phyloP scores from a whole-genome alignment of 768 basidiomycete genomes.

The Boletus bicolor region DNA sequence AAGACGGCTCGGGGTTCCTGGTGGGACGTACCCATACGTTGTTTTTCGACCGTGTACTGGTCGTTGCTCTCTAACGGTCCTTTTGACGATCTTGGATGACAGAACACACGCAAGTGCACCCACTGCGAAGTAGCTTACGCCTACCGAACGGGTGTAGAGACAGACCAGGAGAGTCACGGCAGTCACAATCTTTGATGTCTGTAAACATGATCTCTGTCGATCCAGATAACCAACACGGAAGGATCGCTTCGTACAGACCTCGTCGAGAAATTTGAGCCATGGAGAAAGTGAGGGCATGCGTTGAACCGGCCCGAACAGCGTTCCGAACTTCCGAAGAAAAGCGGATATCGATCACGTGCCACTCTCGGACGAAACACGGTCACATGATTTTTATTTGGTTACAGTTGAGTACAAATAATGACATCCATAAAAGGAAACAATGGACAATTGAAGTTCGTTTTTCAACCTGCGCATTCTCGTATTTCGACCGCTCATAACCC shows the following conservation, averaged over 20 bases:
- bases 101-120: conserved; percentile 56
- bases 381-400: conserved; percentile 33
- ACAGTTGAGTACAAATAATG: conserved; percentile 27
- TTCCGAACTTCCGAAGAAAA: too few relatives aligned
- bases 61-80: conserved; percentile 59
- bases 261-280: conserved; percentile 32
- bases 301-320: neutral
- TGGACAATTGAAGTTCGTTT: conserved; percentile 28
- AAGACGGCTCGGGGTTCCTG: neutral
- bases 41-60: conserved; percentile 48
- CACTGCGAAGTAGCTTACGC: conserved; percentile 53
- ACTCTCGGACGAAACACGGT: conserved; percentile 25
- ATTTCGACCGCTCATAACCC: neutral
- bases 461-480: conserved; percentile 25
- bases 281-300: conserved; percentile 13
- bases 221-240: conserved; percentile 5
- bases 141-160: conserved; percentile 61
- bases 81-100: conserved; percentile 62
- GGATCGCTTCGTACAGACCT: conserved; percentile 20
- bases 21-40: conserved; percentile 61
- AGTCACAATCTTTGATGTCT: conserved; percentile 64
- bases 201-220: neutral
- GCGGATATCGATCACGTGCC: conserved; percentile 3
- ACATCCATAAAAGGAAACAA: conserved; percentile 21
- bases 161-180: conserved; percentile 45